phyloP scores from a whole-genome alignment of 2,329 filamentous ascomycete genomes.

The Fusarium dimerum region DNA sequence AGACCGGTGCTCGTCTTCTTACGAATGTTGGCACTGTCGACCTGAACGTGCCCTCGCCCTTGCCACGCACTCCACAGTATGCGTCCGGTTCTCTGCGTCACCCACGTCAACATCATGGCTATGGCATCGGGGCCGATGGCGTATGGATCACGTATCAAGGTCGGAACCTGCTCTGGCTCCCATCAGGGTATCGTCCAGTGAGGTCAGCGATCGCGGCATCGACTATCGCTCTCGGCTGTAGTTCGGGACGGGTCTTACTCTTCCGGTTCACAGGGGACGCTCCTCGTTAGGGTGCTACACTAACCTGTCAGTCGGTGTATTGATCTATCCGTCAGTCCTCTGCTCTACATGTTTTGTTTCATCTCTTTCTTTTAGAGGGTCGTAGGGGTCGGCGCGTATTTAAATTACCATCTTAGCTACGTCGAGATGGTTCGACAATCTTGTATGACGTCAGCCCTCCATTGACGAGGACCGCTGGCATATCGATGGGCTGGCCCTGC shows the following conservation, averaged over 20 bases:
- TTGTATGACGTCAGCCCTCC: too few species aligned
- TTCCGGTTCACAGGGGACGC: background rate
- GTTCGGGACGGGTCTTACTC: background rate
- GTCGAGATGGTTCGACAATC: too few species aligned
- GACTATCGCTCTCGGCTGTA: background rate
- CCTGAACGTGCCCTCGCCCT: background rate
- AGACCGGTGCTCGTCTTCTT: background rate
- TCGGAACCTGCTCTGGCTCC: constrained; percentile 1
- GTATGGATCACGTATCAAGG: constrained; percentile 1
- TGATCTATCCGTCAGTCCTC: too few species aligned
- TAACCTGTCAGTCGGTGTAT: too few species aligned
- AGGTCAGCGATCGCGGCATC: background rate
- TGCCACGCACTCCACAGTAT: background rate
- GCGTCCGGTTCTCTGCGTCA: background rate
- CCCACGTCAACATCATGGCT: too few species aligned
- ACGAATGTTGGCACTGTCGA: background rate
- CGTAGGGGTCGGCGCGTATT: too few species aligned
- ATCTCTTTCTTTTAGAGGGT: too few species aligned
- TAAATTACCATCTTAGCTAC: too few species aligned
- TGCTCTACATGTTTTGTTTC: too few species aligned
- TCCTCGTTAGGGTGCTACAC: too few species aligned
- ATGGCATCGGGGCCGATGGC: background rate
- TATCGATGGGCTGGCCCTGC: too few species aligned
- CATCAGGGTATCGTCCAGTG: background rate
- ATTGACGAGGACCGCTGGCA: too few species aligned